phyloP scores from a whole-genome alignment of 1,284 basidiomycete species.

The Puccinia polysora region DNA sequence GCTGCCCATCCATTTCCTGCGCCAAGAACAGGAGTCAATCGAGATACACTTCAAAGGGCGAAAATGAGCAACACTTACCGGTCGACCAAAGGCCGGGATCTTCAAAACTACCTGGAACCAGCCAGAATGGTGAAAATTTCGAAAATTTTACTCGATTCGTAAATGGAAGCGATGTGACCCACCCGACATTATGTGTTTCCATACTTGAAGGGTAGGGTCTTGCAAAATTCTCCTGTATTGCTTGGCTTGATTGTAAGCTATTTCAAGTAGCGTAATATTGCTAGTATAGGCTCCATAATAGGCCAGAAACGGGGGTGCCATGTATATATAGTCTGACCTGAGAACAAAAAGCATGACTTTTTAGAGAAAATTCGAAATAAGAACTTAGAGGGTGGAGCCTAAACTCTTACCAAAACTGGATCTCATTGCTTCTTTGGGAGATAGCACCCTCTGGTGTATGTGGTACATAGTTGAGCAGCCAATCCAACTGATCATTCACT shows the following conservation, averaged over 20 bases:
- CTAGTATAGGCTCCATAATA: slow-evolving; percentile 50
- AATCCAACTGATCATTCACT: slow-evolving; percentile 47
- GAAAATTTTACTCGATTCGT: neutral
- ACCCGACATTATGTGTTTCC: slow-evolving; percentile 59
- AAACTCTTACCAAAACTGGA: slow-evolving; percentile 46
- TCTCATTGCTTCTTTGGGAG: slow-evolving; percentile 47
- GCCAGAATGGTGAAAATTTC: neutral
- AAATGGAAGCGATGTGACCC: slow-evolving; percentile 47
- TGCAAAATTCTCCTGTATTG: slow-evolving; percentile 63
- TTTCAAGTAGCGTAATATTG: slow-evolving; percentile 55
- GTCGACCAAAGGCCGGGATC: slow-evolving; percentile 21
- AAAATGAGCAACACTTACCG: neutral
- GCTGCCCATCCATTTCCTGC: slow-evolving; percentile 70
- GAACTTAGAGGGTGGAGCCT: slow-evolving; percentile 20
- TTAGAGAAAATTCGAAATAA: slow-evolving; percentile 78
- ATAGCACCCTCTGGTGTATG: slow-evolving; percentile 49
- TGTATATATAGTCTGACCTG: slow-evolving; percentile 50
- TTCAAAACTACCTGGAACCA: neutral
- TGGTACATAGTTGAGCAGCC: slow-evolving; percentile 48
- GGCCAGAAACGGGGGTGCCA: slow-evolving; percentile 52
- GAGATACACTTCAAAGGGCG: neutral
- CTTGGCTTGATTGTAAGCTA: slow-evolving; percentile 71
- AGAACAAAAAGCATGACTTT: neutral
- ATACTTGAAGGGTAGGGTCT: slow-evolving; percentile 10
- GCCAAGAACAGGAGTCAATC: neutral